These are phyloP conservation scores for Aurifilum marmelostoma DNA, from an alignment of 2,329 filamentous ascomycete genomes.

Conservation along the genomic window DNA sequence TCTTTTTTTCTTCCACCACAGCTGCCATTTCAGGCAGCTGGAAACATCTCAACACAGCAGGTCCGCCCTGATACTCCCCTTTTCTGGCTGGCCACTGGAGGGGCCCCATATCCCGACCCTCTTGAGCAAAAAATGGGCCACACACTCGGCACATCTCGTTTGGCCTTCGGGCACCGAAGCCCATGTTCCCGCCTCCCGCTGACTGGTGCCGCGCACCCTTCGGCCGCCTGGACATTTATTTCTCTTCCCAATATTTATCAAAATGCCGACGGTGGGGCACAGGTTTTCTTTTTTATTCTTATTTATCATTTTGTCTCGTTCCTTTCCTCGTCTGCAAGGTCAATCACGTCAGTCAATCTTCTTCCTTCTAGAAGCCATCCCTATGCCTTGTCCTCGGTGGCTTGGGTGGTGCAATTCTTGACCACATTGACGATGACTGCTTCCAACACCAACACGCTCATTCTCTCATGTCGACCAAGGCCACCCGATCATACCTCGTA, in stretches of 20 bases:
- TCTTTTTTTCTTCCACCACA: background rate
- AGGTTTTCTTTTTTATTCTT: background rate
- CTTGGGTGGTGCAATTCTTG: constrained; percentile 11
- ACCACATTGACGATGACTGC: background rate
- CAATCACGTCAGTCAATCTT: background rate
- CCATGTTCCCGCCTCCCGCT: background rate
- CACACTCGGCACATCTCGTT: background rate
- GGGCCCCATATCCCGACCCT: constrained; percentile 10
- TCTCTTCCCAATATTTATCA: background rate
- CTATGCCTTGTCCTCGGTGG: background rate
- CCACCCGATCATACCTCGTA: background rate
- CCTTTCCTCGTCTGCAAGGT: background rate
- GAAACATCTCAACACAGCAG: constrained; percentile 11
- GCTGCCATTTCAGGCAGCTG: constrained; percentile 6
- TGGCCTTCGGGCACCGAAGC: constrained; percentile 20
- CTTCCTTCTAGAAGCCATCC: constrained; percentile 10
- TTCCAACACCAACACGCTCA: background rate
- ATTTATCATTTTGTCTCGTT: background rate
- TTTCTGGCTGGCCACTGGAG: background rate
- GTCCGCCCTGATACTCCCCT: background rate
- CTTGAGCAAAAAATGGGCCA: background rate
- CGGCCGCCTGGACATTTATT: background rate
- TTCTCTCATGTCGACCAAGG: too few species aligned
- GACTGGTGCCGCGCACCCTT: background rate
- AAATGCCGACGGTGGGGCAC: constrained; percentile 10